Evolutionary conservation across 306 rosid genomes (phyloP).

Genomic region (Trifolium subterraneum): DNA sequence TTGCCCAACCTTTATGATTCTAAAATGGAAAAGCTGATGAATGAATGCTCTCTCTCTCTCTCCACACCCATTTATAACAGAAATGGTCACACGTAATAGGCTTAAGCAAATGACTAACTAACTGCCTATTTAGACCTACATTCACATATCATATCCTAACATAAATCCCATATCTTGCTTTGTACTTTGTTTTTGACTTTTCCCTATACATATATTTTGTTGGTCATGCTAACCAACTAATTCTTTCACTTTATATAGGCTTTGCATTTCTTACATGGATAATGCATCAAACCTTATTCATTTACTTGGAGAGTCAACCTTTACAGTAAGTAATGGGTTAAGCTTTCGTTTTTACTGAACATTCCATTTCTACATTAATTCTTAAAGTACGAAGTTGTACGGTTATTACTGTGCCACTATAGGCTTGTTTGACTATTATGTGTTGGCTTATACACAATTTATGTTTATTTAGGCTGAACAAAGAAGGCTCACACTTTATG

Average conservation of each 20-base stretch:
- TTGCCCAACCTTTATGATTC: background rate
- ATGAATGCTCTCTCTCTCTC: background rate
- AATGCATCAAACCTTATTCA: slow-evolving; percentile 71
- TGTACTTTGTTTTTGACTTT: background rate
- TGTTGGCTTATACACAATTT: slow-evolving; percentile 28
- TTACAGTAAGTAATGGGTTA: slow-evolving; percentile 61
- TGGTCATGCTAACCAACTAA: slow-evolving; percentile 30
- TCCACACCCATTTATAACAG: background rate
- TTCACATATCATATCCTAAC: background rate
- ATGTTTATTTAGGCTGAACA: slow-evolving; percentile 72
- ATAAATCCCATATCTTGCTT: background rate
- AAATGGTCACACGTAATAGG: background rate
- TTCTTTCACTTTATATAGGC: slow-evolving; percentile 50
- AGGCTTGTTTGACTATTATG: slow-evolving; percentile 22
- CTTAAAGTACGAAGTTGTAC: background rate
- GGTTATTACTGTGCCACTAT: slow-evolving; percentile 28
- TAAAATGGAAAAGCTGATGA: background rate
- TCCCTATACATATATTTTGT: slow-evolving; percentile 26
- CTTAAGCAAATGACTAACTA: background rate
- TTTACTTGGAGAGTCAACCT: slow-evolving; percentile 59
- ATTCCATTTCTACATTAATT: slow-evolving; percentile 20
- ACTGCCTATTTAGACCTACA: background rate
- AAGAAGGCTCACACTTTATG: slow-evolving; percentile 71
- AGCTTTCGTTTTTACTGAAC: background rate
- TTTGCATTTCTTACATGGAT: slow-evolving; percentile 66